Evolutionary conservation across 2,329 filamentous ascomycete species (phyloP).

Genomic region (Diplodia scrobiculata): DNA sequence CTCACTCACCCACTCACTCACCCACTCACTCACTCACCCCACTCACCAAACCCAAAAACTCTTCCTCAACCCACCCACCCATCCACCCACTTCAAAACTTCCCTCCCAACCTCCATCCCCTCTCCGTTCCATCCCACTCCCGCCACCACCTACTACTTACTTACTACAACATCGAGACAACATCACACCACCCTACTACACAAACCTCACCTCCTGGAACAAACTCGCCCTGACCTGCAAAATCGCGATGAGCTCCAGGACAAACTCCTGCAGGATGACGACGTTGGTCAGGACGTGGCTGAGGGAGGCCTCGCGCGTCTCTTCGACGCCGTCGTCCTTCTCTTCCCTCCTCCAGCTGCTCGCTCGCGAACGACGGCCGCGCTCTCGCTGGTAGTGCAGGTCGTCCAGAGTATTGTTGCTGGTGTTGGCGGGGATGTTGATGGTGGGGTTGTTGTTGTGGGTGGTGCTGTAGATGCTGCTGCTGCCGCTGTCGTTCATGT

Average conservation of each 20-base stretch:
- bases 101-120: no score
- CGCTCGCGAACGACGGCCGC: background rate
- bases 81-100: no score
- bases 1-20: no score
- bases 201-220: slow-evolving; percentile 51
- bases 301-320: slow-evolving; percentile 48
- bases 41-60: no score
- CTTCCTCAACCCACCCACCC: background rate
- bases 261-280: slow-evolving; percentile 55
- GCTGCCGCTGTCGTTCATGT: no score
- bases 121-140: no score
- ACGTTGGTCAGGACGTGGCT: slow-evolving; percentile 56
- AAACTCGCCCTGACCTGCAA: slow-evolving; percentile 54
- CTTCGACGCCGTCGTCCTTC: slow-evolving; percentile 33
- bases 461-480: background rate
- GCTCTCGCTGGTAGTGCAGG: background rate
- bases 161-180: no score
- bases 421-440: background rate
- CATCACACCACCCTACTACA: background rate
- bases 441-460: background rate
- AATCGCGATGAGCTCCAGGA: slow-evolving; percentile 53
- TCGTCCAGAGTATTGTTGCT: background rate
- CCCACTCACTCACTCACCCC: no score
- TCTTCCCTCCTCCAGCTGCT: background rate
- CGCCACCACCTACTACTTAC: no score